Conservation (phyloP, 1,284 basidiomycete genomes). For the Boletus sp. region DNA sequence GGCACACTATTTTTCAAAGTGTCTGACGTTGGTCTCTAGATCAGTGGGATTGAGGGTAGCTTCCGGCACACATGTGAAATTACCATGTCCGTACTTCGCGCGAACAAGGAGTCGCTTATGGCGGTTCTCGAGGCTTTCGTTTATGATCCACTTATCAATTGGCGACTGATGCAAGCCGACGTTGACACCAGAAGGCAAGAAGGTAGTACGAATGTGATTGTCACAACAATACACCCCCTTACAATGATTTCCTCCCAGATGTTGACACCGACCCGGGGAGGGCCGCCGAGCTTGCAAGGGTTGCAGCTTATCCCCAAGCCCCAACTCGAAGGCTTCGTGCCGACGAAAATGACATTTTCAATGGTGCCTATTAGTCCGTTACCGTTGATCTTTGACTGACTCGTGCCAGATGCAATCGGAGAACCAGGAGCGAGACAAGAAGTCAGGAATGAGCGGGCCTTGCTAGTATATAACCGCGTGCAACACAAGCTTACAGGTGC, state of each 20-base stretch:
- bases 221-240: not conserved
- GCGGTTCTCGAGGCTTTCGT: slow-evolving; percentile 96
- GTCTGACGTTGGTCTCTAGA: slow-evolving; percentile 42
- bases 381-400: slow-evolving; percentile 2
- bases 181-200: slow-evolving; percentile 59
- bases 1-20: not conserved
- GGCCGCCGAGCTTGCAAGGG: slow-evolving; percentile 60
- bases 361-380: slow-evolving; percentile 42
- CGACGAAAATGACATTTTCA: slow-evolving; percentile 81
- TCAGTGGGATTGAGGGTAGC: slow-evolving; percentile 96
- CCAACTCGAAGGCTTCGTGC: slow-evolving; percentile 72
- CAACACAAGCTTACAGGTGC: slow-evolving; percentile 87
- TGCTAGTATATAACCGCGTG: slow-evolving; percentile 90
- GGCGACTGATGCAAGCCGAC: slow-evolving; percentile 78
- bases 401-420: slow-evolving; percentile 48
- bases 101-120: slow-evolving; percentile 97
- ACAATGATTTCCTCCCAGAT: slow-evolving; percentile 26
- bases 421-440: slow-evolving; percentile 63
- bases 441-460: slow-evolving; percentile 84
- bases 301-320: slow-evolving; percentile 69
- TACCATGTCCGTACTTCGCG: slow-evolving; percentile 93
- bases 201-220: slow-evolving; percentile 37
- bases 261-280: slow-evolving; percentile 48
- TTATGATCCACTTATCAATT: slow-evolving; percentile 86
- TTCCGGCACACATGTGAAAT: slow-evolving; percentile 96